phyloP scores from a whole-genome alignment of 129 eudicot species.

The Tagetes patula region DNA sequence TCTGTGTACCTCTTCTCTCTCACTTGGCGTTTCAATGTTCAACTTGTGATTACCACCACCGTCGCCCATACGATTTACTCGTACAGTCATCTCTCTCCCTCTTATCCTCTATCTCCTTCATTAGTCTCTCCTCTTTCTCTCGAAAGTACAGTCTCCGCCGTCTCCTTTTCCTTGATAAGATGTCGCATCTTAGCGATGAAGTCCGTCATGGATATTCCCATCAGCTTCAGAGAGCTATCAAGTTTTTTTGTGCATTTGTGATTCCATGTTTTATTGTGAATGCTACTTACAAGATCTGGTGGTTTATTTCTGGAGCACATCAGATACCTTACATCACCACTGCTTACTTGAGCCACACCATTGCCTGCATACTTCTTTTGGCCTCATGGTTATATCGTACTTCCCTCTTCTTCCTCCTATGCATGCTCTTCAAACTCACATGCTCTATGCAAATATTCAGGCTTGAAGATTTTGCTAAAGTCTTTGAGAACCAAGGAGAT shows the following conservation, averaged over 20 bases:
- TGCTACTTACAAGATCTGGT: slow-evolving; percentile 69
- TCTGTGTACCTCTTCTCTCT: slow-evolving; percentile 61
- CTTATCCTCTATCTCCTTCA: slow-evolving; percentile 50
- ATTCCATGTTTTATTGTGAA: slow-evolving; percentile 68
- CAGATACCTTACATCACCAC: slow-evolving; percentile 59
- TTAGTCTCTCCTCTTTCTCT: slow-evolving; percentile 48
- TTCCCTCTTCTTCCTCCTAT: slow-evolving; percentile 62
- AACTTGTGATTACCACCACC: slow-evolving; percentile 50
- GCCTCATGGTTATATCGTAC: slow-evolving; percentile 75
- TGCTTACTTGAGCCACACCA: slow-evolving; percentile 44
- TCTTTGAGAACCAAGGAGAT: slow-evolving; percentile 63
- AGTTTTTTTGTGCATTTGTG: slow-evolving; percentile 56
- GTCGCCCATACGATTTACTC: slow-evolving; percentile 57
- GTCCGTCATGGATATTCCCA: slow-evolving; percentile 54
- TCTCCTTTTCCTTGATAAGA: slow-evolving; percentile 63
- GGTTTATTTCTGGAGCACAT: slow-evolving; percentile 62
- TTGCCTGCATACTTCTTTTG: slow-evolving; percentile 49
- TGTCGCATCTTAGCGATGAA: slow-evolving; percentile 52
- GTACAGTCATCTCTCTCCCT: slow-evolving; percentile 60
- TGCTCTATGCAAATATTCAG: slow-evolving; percentile 73
- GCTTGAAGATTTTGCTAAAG: slow-evolving; percentile 66
- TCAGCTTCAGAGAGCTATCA: slow-evolving; percentile 75
- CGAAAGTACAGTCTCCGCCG: slow-evolving; percentile 56
- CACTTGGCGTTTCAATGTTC: slow-evolving; percentile 60
- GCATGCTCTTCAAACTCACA: slow-evolving; percentile 65